A percentile compares a stretch with the other conserved stretches of the same genome.
Evolutionary conservation across 2,329 filamentous ascomycete genomes (phyloP).

Genomic region (Cryphonectria naterciae): DNA sequence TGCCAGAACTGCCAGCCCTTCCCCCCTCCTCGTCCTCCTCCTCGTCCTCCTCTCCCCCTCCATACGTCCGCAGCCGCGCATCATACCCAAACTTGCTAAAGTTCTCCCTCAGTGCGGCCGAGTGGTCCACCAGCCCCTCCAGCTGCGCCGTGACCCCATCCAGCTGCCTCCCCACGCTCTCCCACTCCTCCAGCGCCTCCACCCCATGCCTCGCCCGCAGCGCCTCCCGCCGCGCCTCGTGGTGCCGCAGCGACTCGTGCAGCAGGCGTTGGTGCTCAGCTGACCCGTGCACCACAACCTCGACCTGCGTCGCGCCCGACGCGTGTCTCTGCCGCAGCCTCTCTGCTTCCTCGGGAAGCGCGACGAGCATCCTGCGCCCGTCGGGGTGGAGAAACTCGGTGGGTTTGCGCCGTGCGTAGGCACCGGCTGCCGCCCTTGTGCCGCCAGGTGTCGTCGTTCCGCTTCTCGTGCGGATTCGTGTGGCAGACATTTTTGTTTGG

Average conservation of each 20-base stretch:
- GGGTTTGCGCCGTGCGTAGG: conserved; percentile 43
- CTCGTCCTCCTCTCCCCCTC: conserved; percentile 18
- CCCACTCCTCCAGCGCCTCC: conserved; percentile 57
- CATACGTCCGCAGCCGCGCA: conserved; percentile 57
- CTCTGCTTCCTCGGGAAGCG: conserved; percentile 59
- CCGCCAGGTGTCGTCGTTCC: conserved; percentile 1
- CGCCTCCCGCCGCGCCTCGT: conserved; percentile 50
- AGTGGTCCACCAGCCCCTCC: conserved; percentile 56
- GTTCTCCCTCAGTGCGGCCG: conserved; percentile 61
- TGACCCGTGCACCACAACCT: conserved; percentile 63
- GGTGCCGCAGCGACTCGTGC: conserved; percentile 55
- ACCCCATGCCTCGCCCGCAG: conserved; percentile 45
- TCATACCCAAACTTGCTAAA: conserved; percentile 67
- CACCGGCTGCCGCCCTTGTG: not conserved
- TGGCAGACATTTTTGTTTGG: not conserved
- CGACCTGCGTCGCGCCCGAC: conserved; percentile 47
- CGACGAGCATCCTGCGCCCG: conserved; percentile 60
- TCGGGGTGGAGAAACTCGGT: conserved; percentile 59
- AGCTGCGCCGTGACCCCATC: conserved; percentile 57
- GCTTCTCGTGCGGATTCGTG: conserved; percentile 5
- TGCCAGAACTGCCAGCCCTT: conserved; percentile 31
- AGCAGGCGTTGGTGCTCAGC: conserved; percentile 52
- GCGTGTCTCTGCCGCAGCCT: conserved; percentile 49
- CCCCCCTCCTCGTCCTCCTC: conserved; percentile 43
- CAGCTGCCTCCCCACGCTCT: conserved; percentile 57